A percentile compares a stretch with the other conserved stretches of the same genome.
phyloP scores from a whole-genome alignment of 306 rosid genomes.

The Quercus suber region DNA sequence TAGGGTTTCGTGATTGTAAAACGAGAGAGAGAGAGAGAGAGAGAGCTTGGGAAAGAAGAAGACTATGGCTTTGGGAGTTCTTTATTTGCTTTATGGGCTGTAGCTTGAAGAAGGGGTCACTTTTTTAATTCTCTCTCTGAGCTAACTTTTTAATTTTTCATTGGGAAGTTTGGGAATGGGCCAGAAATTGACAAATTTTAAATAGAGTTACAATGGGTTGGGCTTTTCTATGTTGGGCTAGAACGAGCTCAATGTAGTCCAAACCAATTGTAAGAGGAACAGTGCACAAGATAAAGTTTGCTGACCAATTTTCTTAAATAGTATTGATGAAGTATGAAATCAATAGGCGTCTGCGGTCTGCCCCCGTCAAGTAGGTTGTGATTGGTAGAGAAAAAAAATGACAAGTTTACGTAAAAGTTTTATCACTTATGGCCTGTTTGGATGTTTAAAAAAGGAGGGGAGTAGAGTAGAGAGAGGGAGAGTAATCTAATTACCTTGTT shows the following conservation, averaged over 20 bases:
- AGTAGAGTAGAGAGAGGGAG: too few relatives aligned
- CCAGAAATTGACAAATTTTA: background rate
- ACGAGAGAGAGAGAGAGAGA: background rate
- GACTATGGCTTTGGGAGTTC: slow-evolving; percentile 18
- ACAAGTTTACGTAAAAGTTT: too few relatives aligned
- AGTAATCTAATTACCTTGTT: too few relatives aligned
- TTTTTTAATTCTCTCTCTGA: slow-evolving; percentile 10
- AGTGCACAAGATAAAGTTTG: too few relatives aligned
- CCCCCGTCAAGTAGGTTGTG: too few relatives aligned
- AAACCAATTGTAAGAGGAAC: background rate
- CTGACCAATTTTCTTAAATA: too few relatives aligned
- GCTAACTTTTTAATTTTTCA: background rate
- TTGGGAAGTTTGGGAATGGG: background rate
- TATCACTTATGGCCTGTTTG: too few relatives aligned
- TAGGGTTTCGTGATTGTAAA: background rate
- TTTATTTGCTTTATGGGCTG: too few relatives aligned
- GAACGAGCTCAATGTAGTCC: background rate
- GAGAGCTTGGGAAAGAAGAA: slow-evolving; percentile 10
- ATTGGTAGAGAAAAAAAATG: too few relatives aligned
- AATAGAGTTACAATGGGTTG: background rate
- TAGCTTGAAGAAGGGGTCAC: slow-evolving; percentile 1
- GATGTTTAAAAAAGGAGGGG: too few relatives aligned
- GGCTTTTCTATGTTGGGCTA: background rate
- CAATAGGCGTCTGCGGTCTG: too few relatives aligned
- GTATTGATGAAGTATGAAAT: too few relatives aligned